Evolutionary conservation across 1,139 yeast genomes (phyloP), one percentile per base, ranked within the genome.

Genomic region (Lodderomyces pseudojiufengensis): DNA sequence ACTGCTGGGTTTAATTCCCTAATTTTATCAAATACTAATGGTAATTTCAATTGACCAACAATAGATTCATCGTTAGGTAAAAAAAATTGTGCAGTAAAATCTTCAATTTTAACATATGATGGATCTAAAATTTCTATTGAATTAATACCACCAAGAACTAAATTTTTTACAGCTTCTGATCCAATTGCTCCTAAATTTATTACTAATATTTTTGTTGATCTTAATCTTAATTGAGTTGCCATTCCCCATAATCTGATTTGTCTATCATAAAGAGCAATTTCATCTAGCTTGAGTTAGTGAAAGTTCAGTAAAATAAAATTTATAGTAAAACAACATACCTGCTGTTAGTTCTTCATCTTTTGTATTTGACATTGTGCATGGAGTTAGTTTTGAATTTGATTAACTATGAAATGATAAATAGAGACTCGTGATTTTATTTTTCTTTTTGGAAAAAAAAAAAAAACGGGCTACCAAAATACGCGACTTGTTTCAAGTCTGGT

Each of bases 161-260:
- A 61, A 58, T 90, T 90, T 59, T 92, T 92, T 28, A 83, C 80
- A 10, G 82, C 71, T 55, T 88, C 97, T 20, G 82, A 78, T 3
- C 94, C 92, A 9, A 84, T 67, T 0, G 85, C 85, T 8, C 87
- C 82, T 23, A 84, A 50, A 44, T 82, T 80, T 24, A 87, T 65
- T 27, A 88, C 54, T 36, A 92, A 65, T 7, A 90, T 70, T 37
- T 74, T 75, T 11, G 97, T 83, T 20, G 81, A 76, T 31, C 95
- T 71, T 65, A 92, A 76, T 35, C 88, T 66, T 34, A 78, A 71
- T 58, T 92, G 99, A 11, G 97, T 95, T 21, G 85, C 94, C 62
- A 92, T 71, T 9, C 98, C 98, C 99, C 99, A 92, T 26, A 92
- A 70, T 46, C 99, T 65, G 49, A 92, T 90, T 58, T 92, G 99